These are phyloP conservation scores for Phyllostachys edulis DNA, from an alignment of 176 grass and related monocot species.

Conservation along the genomic window DNA sequence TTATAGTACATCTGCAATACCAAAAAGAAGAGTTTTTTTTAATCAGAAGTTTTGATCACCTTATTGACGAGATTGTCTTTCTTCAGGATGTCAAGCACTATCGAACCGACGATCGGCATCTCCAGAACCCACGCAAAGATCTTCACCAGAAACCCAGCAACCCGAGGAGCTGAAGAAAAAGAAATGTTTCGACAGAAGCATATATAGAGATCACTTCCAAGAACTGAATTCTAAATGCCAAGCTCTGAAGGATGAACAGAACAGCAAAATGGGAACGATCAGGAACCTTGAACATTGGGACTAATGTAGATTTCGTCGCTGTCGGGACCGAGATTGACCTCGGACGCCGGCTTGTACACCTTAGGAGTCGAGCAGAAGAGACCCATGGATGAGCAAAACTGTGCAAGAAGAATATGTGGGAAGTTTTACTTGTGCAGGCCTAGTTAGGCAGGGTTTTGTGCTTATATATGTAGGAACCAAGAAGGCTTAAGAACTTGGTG, in stretches of 20 bases:
- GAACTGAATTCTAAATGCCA: not conserved
- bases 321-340: conserved; percentile 61
- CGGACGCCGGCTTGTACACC: conserved; percentile 63
- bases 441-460: not conserved
- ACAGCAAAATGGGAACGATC: not conserved
- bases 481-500: not conserved
- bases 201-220: not conserved
- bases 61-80: conserved; percentile 78
- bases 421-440: not conserved
- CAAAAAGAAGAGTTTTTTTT: no score
- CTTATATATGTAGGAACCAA: not conserved
- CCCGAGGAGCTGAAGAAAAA: conserved; percentile 62
- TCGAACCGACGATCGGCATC: conserved; percentile 50
- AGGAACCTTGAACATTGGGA: conserved; percentile 70
- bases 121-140: conserved; percentile 83
- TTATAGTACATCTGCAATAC: not conserved
- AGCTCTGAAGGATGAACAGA: not conserved
- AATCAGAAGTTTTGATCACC: conserved; percentile 19
- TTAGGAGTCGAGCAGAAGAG: conserved; percentile 50
- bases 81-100: conserved; percentile 59
- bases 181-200: not conserved
- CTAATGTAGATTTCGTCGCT: conserved; percentile 77
- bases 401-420: not conserved
- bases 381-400: conserved; percentile 41
- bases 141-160: conserved; percentile 74